phyloP scores from a whole-genome alignment of 2,329 filamentous ascomycete genomes.

The Geoglossum cookeanum region DNA sequence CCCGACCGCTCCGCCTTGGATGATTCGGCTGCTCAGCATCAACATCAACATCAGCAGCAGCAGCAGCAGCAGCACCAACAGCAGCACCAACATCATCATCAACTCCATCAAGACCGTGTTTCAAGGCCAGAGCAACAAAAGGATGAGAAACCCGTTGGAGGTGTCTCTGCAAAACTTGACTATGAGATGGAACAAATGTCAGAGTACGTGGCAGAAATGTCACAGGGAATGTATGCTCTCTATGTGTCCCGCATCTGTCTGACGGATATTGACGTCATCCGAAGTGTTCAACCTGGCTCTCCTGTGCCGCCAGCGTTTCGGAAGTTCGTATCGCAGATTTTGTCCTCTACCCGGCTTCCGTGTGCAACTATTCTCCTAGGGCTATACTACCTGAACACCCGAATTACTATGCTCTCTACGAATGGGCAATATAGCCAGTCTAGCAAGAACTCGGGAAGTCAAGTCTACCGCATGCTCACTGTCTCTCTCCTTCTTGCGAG shows the following conservation, averaged over 20 bases:
- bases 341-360: conserved; percentile 75
- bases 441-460: conserved; percentile 31
- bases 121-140: conserved; percentile 25
- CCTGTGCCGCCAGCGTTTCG: conserved; percentile 55
- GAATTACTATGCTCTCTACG: conserved; percentile 50
- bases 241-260: conserved; percentile 34
- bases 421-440: conserved; percentile 27
- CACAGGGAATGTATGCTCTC: conserved; percentile 49
- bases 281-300: conserved; percentile 42
- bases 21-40: conserved; percentile 15
- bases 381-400: conserved; percentile 71
- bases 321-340: conserved; percentile 80
- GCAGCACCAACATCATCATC: conserved; percentile 22
- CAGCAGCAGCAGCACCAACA: conserved; percentile 7
- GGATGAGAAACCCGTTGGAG: conserved; percentile 54
- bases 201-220: conserved; percentile 84
- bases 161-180: conserved; percentile 83
- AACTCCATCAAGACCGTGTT: conserved; percentile 3
- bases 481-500: conserved; percentile 71
- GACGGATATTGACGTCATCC: conserved; percentile 42
- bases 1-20: conserved; percentile 17
- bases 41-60: conserved; percentile 9
- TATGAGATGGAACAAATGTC: conserved; percentile 95
- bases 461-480: conserved; percentile 76
- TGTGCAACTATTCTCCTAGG: conserved; percentile 81